Evolutionary conservation across 2,329 filamentous ascomycete species (phyloP), one percentile per base, ranked within the genome.

Genomic region (Exophiala calicioides): DNA sequence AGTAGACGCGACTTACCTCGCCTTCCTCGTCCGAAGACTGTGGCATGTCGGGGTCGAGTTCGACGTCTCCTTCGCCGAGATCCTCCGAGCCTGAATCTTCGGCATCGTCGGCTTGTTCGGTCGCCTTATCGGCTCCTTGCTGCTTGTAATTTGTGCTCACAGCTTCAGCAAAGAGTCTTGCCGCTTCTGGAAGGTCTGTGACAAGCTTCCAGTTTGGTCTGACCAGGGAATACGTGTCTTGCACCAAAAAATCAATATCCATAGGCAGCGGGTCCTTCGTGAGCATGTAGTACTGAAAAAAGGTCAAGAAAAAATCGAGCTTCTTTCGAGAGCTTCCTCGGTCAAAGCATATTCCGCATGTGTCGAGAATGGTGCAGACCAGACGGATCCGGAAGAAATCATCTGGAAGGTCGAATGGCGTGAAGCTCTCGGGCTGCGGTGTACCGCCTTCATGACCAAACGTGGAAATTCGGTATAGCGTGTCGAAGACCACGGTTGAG

Each of bases 331-430:
- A 88, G 32, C 86, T 83, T 5, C 94, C 93, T 60, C 91, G 86
- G 66, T 93, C 93, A 61, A 96, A 98, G 71, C 91, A 98, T 67
- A 94, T 85, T 44, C 94, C 93, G 58, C 91, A 97, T 1, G 90
- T 96, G 68, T 98, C 94, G 3, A 98, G 78, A 37, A 98, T 76
- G 10, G 86, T 94, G 55, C 90, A 87, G 21, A 94, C 84, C 26
- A 98, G 76, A 8, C 93, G 88, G 62, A 97, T 90, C 41, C 93
- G 87, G 69, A 98, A 98, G 69, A 87, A 97, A 62, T 98, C 94
- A 64, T 97, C 93, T 0, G 90, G 88, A 52, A 88, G 74, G 65
- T 98, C 93, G 44, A 96, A 79, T 0, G 81, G 77, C 58, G 87
- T 95, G 47, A 86, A 73, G 36, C 81, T 80, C 19, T 88, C 90